Evolutionary conservation across 2,329 filamentous ascomycete genomes (phyloP).

Genomic region (Penicillium sp.): DNA sequence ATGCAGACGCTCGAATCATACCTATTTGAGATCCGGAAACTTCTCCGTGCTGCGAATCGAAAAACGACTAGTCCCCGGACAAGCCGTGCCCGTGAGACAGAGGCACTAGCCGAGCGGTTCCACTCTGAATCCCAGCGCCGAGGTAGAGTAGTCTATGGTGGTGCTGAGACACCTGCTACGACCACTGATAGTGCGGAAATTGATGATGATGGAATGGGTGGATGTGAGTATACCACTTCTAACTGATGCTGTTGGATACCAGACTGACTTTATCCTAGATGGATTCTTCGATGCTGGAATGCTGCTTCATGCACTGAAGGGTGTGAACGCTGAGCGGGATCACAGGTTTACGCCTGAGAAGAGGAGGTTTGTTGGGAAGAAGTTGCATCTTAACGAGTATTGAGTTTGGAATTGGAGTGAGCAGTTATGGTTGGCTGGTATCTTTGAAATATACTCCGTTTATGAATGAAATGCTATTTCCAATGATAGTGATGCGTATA

Average conservation of each 20-base stretch:
- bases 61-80: slow-evolving; percentile 55
- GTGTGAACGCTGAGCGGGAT: slow-evolving; percentile 41
- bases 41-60: slow-evolving; percentile 69
- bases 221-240: slow-evolving; percentile 66
- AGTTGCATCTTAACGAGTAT: slow-evolving; percentile 49
- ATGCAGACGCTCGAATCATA: slow-evolving; percentile 89
- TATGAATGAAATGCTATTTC: background rate
- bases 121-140: slow-evolving; percentile 57
- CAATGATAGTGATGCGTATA: background rate
- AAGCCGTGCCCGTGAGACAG: slow-evolving; percentile 62
- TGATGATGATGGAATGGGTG: slow-evolving; percentile 86
- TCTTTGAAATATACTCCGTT: background rate
- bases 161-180: slow-evolving; percentile 62
- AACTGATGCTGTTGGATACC: background rate
- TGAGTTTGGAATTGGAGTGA: background rate
- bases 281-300: slow-evolving; percentile 98
- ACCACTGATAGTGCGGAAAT: slow-evolving; percentile 69
- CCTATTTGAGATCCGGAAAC: slow-evolving; percentile 82
- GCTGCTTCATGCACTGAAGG: slow-evolving; percentile 84
- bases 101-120: slow-evolving; percentile 45
- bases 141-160: slow-evolving; percentile 69
- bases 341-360: slow-evolving; percentile 35
- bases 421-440: background rate
- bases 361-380: slow-evolving; percentile 49
- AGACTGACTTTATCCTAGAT: slow-evolving; percentile 55